phyloP scores from a whole-genome alignment of 176 grass and related monocot genomes.

The Raddia distichophylla region DNA sequence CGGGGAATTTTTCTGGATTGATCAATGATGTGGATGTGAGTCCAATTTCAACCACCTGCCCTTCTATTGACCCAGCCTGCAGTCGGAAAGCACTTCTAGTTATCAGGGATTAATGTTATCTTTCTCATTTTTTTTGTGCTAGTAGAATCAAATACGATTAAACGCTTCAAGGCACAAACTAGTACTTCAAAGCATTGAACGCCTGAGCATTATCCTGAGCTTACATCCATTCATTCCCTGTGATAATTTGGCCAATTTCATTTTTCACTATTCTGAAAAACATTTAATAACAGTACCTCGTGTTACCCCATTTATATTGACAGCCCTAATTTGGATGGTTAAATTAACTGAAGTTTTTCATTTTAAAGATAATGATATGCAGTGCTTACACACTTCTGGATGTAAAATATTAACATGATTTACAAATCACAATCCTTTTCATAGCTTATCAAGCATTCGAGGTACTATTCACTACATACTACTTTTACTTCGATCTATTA shows the following conservation, averaged over 20 bases:
- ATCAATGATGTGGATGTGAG: constrained; percentile 64
- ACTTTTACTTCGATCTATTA: background rate
- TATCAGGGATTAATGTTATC: background rate
- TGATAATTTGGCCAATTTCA: no score
- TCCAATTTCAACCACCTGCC: constrained; percentile 71
- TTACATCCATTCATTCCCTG: no score
- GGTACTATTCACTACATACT: background rate
- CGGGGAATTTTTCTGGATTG: constrained; percentile 67
- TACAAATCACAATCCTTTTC: background rate
- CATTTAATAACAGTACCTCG: background rate
- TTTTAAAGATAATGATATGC: background rate
- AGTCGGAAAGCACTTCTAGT: constrained; percentile 32
- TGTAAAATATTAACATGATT: background rate
- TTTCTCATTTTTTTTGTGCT: no score
- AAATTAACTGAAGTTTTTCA: background rate
- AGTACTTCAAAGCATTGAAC: no score
- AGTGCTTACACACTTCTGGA: background rate
- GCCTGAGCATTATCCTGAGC: no score
- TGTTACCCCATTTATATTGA: background rate
- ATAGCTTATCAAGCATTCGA: background rate
- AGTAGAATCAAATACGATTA: no score
- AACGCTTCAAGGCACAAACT: no score
- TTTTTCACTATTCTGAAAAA: background rate
- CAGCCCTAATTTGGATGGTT: background rate
- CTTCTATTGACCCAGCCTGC: constrained; percentile 83